Conservation (phyloP, 108 stramenopile species). For the Cyclotella choctawhatcheeana region DNA sequence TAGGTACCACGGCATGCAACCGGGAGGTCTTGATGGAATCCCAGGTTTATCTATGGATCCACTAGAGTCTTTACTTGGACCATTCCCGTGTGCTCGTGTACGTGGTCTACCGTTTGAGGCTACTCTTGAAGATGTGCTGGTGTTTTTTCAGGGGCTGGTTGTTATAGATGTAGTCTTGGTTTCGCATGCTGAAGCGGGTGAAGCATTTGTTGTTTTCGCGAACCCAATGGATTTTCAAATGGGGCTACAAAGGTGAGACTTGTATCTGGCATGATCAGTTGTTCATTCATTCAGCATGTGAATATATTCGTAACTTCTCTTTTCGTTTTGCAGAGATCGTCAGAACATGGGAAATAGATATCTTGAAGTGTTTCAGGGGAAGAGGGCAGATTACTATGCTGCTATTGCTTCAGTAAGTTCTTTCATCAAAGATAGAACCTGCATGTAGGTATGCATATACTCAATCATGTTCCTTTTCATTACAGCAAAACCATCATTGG, state of each 20-base stretch:
- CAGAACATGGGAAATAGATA: slow-evolving; percentile 85
- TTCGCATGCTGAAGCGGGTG: slow-evolving; percentile 59
- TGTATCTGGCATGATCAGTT: too few species aligned
- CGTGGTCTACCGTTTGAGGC: slow-evolving; percentile 92
- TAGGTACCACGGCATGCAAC: slow-evolving; percentile 21
- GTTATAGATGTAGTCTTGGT: slow-evolving; percentile 91
- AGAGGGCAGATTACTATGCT: slow-evolving; percentile 88
- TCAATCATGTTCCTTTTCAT: background rate
- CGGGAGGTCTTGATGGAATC: slow-evolving; percentile 47
- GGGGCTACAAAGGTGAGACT: slow-evolving; percentile 86
- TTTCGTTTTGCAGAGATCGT: slow-evolving; percentile 56
- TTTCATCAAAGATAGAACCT: too few species aligned
- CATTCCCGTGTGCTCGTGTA: slow-evolving; percentile 92
- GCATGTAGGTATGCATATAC: too few species aligned
- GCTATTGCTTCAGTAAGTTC: slow-evolving; percentile 85
- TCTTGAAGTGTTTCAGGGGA: slow-evolving; percentile 91
- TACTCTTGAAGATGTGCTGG: slow-evolving; percentile 90
- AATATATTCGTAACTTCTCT: background rate
- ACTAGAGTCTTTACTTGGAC: slow-evolving; percentile 85
- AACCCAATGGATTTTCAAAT: slow-evolving; percentile 96
- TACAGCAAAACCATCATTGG: slow-evolving; percentile 72
- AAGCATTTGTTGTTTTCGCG: slow-evolving; percentile 92
- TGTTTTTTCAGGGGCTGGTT: slow-evolving; percentile 94
- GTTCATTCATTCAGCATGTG: too few species aligned
- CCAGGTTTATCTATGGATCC: slow-evolving; percentile 85